These are phyloP conservation scores for Camelina sativa DNA, from an alignment of 345 rosid genomes.

Conservation along the genomic window DNA sequence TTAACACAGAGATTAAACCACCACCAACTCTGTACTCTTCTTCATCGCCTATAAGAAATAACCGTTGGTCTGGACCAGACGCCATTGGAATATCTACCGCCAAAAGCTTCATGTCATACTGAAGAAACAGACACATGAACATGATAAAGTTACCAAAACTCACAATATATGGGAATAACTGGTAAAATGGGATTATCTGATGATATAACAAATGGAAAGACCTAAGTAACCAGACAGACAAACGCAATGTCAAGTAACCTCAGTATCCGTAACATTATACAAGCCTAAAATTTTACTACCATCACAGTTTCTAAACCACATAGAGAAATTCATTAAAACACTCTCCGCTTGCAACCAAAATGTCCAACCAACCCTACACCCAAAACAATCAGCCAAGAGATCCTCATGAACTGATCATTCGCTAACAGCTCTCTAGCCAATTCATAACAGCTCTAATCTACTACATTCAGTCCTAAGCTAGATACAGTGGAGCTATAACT, in stretches of 20 bases:
- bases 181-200: neutral
- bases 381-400: slow-evolving; percentile 6
- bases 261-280: neutral
- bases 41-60: slow-evolving; percentile 80
- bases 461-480: slow-evolving; percentile 9
- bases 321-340: neutral
- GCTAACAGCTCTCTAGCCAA: neutral
- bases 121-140: slow-evolving; percentile 48
- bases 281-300: neutral
- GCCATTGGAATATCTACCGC: slow-evolving; percentile 91
- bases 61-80: slow-evolving; percentile 83
- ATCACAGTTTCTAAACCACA: slow-evolving; percentile 3
- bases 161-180: neutral
- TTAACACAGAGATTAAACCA: slow-evolving; percentile 77
- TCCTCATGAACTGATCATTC: slow-evolving; percentile 16
- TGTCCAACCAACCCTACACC: neutral
- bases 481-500: neutral
- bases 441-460: slow-evolving; percentile 11
- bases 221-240: neutral
- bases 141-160: slow-evolving; percentile 11
- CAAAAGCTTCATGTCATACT: slow-evolving; percentile 83
- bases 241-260: neutral
- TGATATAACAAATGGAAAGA: slow-evolving; percentile 10
- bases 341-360: neutral
- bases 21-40: slow-evolving; percentile 86